Base-by-base conservation (phyloP, 2,329 filamentous ascomycete genomes). In the Metarhizium brunneum region DNA sequence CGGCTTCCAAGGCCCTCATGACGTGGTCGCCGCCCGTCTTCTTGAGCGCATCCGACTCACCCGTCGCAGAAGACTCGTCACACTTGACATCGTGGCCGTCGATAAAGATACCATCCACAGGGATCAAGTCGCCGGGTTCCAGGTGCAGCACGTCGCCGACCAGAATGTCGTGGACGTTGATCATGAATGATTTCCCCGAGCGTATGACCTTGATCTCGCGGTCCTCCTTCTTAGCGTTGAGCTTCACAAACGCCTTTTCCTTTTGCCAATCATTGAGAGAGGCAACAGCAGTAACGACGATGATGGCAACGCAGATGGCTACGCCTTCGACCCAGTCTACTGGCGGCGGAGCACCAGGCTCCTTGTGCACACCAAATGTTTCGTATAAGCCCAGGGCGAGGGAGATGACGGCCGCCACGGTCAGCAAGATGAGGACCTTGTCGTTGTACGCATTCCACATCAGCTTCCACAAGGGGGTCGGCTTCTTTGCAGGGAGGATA, bases 371-470 rank as follows among this genome's bases (percentile, higher is more conserved):
- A 35, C 79, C 79, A 47, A 87, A 78, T 0, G 83, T 85, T 66
- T 88, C 81, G 62, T 90, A 90, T 2, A 90, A 72, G 10, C 87
- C 86, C 11, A 90, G 73, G 8, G 82, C 83, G 7, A 90, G 70
- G 0, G 86, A 90, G 11, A 90, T 77, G 11, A 84, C 73, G 1
- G 86, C 87, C 10, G 86, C 86, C 40, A 83, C 76, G 0, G 85
- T 86, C 57, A 90, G 71, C 6, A 90, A 71, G 43, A 90, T 85
- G 43, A 90, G 78, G 40, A 90, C 83, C 60, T 86, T 87, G 69
- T 90, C 87, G 61, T 88, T 86, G 67, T 87, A 88, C 2, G 86
- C 84, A 58, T 80, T 80, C 85, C 85, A 89, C 57, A 85, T 77
- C 30, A 88, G 69, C 60, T 76, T 74, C 62, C 82, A 75, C 45